These are phyloP conservation scores for Rasamsonia emersonii DNA, from an alignment of 2,329 filamentous ascomycete genomes.

Conservation along the genomic window DNA sequence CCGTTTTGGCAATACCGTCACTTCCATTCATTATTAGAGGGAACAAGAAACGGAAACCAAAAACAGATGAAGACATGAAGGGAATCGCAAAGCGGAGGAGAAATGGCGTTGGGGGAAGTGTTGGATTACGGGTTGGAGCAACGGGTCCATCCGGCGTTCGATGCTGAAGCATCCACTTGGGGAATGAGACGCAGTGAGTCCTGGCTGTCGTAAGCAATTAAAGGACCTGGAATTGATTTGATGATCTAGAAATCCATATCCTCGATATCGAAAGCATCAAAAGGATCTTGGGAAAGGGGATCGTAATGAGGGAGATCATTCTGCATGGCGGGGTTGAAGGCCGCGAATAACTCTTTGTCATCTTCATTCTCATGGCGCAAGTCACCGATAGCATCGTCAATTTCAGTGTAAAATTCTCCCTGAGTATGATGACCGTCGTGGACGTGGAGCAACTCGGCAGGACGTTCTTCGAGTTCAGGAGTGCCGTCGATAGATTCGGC, in stretches of 20 bases:
- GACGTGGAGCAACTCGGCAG: background rate
- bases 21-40: too few species aligned
- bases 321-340: slow-evolving; percentile 16
- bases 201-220: too few species aligned
- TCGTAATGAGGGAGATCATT: slow-evolving; percentile 15
- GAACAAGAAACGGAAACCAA: too few species aligned
- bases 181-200: too few species aligned
- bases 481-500: background rate
- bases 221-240: slow-evolving; percentile 1
- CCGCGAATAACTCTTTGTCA: slow-evolving; percentile 12
- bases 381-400: slow-evolving; percentile 9
- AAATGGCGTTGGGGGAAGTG: too few species aligned
- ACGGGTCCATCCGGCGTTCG: too few species aligned
- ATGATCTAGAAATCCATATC: slow-evolving; percentile 11
- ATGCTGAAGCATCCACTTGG: too few species aligned
- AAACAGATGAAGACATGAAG: too few species aligned
- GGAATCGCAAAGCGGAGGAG: too few species aligned
- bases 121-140: too few species aligned
- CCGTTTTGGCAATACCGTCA: too few species aligned
- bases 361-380: slow-evolving; percentile 5
- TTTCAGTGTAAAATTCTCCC: slow-evolving; percentile 10
- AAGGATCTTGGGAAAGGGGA: slow-evolving; percentile 17
- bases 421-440: slow-evolving; percentile 3
- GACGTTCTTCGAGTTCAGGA: background rate
- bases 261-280: slow-evolving; percentile 19